A percentile compares a stretch with the other conserved stretches of the same genome.
These are phyloP conservation scores for Apiotrichum gamsii DNA, from an alignment of 1,284 basidiomycete genomes.

Conservation along the genomic window DNA sequence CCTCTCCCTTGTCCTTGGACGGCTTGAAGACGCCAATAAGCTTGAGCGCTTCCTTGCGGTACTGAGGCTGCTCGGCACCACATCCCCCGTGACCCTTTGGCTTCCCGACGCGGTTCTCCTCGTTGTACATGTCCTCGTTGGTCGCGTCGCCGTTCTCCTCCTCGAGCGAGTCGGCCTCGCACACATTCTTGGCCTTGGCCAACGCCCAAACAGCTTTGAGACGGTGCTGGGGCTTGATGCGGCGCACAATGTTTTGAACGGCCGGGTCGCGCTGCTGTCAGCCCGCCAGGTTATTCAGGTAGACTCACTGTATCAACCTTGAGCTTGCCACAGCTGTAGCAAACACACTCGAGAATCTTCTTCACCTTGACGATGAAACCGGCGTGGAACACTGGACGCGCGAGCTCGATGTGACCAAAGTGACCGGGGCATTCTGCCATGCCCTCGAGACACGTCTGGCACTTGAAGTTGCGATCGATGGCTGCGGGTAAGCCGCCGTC, in stretches of 20 bases:
- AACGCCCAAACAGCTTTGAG: slow-evolving; percentile 79
- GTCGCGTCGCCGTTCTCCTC: slow-evolving; percentile 72
- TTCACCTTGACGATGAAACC: slow-evolving; percentile 99
- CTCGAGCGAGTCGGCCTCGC: slow-evolving; percentile 62
- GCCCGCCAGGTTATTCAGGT: neutral
- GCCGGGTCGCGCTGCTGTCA: slow-evolving; percentile 63
- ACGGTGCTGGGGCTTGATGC: slow-evolving; percentile 78
- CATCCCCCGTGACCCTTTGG: slow-evolving; percentile 81
- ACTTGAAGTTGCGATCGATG: slow-evolving; percentile 99
- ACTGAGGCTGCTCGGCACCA: slow-evolving; percentile 82
- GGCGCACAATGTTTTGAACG: slow-evolving; percentile 75
- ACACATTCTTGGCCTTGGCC: slow-evolving; percentile 61
- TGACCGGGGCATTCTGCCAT: slow-evolving; percentile 98
- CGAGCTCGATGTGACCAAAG: slow-evolving; percentile 97
- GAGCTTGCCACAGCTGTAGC: slow-evolving; percentile 95
- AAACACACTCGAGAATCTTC: slow-evolving; percentile 98
- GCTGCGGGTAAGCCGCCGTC: slow-evolving; percentile 45
- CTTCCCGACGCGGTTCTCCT: slow-evolving; percentile 21
- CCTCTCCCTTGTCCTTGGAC: slow-evolving; percentile 76
- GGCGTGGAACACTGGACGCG: slow-evolving; percentile 92
- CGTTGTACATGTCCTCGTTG: slow-evolving; percentile 56
- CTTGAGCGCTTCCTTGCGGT: slow-evolving; percentile 93
- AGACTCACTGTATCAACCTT: slow-evolving; percentile 91
- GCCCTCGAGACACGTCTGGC: slow-evolving; percentile 97
- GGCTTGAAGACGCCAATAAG: slow-evolving; percentile 95